Conservation (phyloP, 139 green algal species). For the Closterium sp. region DNA sequence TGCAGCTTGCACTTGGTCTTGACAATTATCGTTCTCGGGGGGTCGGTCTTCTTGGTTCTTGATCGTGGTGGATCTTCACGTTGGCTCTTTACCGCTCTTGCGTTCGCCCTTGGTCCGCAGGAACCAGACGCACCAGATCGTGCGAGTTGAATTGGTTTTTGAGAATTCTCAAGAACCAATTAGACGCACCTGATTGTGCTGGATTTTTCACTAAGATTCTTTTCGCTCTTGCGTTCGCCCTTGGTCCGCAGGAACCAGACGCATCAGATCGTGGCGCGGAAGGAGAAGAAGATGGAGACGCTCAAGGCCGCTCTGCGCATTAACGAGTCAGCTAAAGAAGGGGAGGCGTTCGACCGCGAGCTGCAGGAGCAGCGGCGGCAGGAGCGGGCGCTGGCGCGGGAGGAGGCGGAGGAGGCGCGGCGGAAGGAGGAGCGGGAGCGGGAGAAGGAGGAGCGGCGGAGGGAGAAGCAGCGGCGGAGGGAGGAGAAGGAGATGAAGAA, state of each 20-base stretch:
- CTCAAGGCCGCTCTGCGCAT: slow-evolving; percentile 66
- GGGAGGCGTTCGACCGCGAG: slow-evolving; percentile 88
- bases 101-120: background rate
- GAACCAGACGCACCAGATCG: slow-evolving; percentile 78
- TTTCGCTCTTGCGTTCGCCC: no score
- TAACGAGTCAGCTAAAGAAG: slow-evolving; percentile 68
- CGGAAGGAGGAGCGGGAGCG: slow-evolving; percentile 7
- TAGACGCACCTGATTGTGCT: no score
- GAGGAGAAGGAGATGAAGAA: slow-evolving; percentile 49
- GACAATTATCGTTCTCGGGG: no score
- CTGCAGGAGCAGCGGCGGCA: slow-evolving; percentile 59
- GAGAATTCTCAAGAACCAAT: no score
- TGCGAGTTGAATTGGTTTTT: no score
- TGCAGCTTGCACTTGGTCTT: background rate
- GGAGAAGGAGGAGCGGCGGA: slow-evolving; percentile 34
- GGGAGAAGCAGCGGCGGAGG: slow-evolving; percentile 51
- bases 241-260: slow-evolving; percentile 62
- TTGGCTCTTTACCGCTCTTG: background rate
- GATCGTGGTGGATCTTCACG: background rate
- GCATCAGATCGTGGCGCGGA: slow-evolving; percentile 74
- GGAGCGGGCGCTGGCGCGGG: slow-evolving; percentile 52
- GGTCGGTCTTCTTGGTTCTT: background rate
- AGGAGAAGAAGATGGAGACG: slow-evolving; percentile 78
- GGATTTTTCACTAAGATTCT: no score
- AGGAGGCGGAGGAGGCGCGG: slow-evolving; percentile 44